phyloP scores from a whole-genome alignment of 495 filamentous ascomycete genomes.

The Aspergillus baeticus region DNA sequence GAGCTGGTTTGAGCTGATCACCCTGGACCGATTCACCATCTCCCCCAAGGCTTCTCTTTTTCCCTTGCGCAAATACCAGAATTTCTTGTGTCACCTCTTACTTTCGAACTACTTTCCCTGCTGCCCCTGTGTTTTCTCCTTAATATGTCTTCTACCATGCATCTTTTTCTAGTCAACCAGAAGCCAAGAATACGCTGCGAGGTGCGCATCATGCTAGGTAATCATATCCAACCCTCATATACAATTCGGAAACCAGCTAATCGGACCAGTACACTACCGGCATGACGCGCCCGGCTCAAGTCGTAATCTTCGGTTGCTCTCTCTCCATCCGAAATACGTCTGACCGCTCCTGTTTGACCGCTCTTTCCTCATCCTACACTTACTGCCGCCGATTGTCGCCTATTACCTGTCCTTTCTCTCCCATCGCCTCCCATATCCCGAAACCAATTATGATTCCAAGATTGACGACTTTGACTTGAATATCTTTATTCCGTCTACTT shows the following conservation, averaged over 20 bases:
- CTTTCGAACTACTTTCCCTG: constrained; percentile 36
- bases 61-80: constrained; percentile 8
- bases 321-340: background rate
- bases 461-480: constrained; percentile 7
- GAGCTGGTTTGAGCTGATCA: background rate
- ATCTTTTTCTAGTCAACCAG: constrained; percentile 54
- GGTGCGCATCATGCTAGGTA: constrained; percentile 31
- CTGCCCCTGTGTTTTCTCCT: constrained; percentile 38
- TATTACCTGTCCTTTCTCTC: background rate
- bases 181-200: constrained; percentile 29
- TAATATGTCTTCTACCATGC: constrained; percentile 44
- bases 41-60: constrained; percentile 2
- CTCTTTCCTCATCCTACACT: constrained; percentile 1
- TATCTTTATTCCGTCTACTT: constrained; percentile 19
- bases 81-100: constrained; percentile 14
- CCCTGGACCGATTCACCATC: background rate
- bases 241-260: constrained; percentile 23
- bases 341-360: background rate
- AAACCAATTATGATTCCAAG: constrained; percentile 2
- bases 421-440: constrained; percentile 9
- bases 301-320: background rate
- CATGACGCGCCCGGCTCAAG: constrained; percentile 6
- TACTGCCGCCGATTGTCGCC: background rate
- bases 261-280: constrained; percentile 10
- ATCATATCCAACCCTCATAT: constrained; percentile 21